Base-by-base conservation (phyloP, 768 basidiomycete species). In the Sporobolomyces phaffii region DNA sequence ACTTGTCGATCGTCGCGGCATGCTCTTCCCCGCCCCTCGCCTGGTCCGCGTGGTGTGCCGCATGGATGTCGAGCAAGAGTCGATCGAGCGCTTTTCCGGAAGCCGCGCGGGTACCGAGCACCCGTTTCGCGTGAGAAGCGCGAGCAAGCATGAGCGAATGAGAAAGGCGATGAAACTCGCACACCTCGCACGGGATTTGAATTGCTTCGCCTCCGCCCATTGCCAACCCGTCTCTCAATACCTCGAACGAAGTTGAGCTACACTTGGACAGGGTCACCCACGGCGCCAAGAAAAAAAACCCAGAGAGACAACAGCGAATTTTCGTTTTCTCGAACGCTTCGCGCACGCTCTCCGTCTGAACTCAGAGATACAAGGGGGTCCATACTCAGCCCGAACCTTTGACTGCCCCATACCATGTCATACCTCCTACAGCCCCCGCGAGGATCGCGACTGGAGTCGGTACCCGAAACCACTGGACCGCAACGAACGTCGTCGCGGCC, bases 1-100 rank as follows among this genome's bases (percentile, higher is more conserved):
- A 90, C 75, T 88, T 88, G 57, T 51, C 40, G 31, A 63, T n/a
- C 2, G 57, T 14, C 3, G 26, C 43, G 4, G 34, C 44, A 5
- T 18, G 31, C 15, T 36, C 41, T 11, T 62, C 60, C 15, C 44
- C 49, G 3, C 24, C 47, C 22, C 60, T 28, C 22, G n/a, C 36
- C 38, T 65, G 69, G 31, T 65, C 61, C 4, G 52, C 49, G 40
- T 60, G 38, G 51, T 50, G 61, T 15, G 48, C 59, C 33, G 70
- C 59, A 50, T 64, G 54, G 38, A 68, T 64, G 70, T 72, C 70
- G 54, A 72, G 59, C 38, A 57, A 15, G 40, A 53, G 44, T 36
- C 65, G 65, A 31, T 64, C 60, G 50, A 72, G 47, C 8, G 65
- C 65, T 1, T 48, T 52, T 0, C 51, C 34, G 0, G 58, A 41